Conservation (phyloP, 2,329 filamentous ascomycete species). For the Monosporascus sp. region DNA sequence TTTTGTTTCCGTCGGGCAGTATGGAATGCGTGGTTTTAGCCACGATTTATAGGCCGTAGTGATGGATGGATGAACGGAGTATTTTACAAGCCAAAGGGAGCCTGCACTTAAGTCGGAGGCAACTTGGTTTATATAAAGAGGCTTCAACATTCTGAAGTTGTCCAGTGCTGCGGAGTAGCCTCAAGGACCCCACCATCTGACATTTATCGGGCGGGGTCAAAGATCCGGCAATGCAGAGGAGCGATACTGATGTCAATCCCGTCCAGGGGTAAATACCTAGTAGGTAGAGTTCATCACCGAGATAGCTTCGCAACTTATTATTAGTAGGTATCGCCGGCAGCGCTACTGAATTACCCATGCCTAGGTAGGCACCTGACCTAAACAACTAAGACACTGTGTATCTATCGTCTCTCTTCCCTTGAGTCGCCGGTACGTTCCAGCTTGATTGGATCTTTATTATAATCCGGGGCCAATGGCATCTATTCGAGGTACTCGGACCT, state of each 20-base stretch:
- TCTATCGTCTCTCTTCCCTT: too few relatives aligned
- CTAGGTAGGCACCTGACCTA: too few relatives aligned
- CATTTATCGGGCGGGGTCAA: neutral
- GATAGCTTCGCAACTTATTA: too few relatives aligned
- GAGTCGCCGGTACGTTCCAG: too few relatives aligned
- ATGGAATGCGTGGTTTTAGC: conserved; percentile 1
- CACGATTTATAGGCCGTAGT: neutral
- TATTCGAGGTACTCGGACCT: too few relatives aligned
- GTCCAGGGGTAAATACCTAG: too few relatives aligned
- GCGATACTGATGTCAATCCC: neutral
- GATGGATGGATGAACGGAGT: neutral
- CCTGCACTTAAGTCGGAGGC: neutral
- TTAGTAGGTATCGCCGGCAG: too few relatives aligned
- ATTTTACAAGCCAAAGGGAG: neutral
- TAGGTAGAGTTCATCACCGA: too few relatives aligned
- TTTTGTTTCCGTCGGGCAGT: conserved; percentile 20
- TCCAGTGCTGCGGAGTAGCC: neutral
- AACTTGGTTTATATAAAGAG: neutral
- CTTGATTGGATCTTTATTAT: too few relatives aligned
- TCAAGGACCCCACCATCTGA: neutral
- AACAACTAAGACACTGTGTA: too few relatives aligned
- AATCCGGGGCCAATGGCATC: too few relatives aligned
- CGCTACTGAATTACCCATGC: too few relatives aligned
- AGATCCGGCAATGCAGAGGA: neutral
- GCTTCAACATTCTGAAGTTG: neutral